Percentiles rank a stretch among this genome's conserved stretches.
Conservation (phyloP, 2,329 filamentous ascomycete species). For the Cercospora sp. region DNA sequence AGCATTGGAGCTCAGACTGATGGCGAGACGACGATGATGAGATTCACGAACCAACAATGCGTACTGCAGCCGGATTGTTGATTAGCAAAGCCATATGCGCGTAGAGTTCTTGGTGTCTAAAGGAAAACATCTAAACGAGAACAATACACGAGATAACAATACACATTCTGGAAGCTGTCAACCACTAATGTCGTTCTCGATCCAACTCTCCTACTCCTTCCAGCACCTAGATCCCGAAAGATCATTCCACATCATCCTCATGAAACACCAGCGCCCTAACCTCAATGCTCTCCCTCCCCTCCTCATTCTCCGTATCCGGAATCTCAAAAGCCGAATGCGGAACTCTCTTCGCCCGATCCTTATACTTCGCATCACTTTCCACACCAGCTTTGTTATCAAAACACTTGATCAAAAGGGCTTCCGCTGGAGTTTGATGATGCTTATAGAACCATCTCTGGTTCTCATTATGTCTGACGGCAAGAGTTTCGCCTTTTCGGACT, state of each 20-base stretch:
- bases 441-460: slow-evolving; percentile 73
- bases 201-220: no score
- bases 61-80: no score
- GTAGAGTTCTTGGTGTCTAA: no score
- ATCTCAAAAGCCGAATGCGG: slow-evolving; percentile 78
- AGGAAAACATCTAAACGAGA: not conserved
- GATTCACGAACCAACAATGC: not conserved
- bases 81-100: no score
- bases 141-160: not conserved
- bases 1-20: not conserved
- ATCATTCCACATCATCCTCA: slow-evolving; percentile 24
- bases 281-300: slow-evolving; percentile 81
- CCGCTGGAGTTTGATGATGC: slow-evolving; percentile 60
- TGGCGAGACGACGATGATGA: not conserved
- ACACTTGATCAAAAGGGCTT: slow-evolving; percentile 52
- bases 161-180: not conserved
- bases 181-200: no score
- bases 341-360: slow-evolving; percentile 30
- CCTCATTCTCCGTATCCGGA: slow-evolving; percentile 65
- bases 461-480: slow-evolving; percentile 62
- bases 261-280: slow-evolving; percentile 76
- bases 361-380: slow-evolving; percentile 35
- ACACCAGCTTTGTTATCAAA: slow-evolving; percentile 42
- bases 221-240: not conserved
- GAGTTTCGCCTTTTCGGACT: slow-evolving; percentile 70